Evolutionary conservation across 148 eudicot genomes (phyloP).

Genomic region (Cornus kousa): DNA sequence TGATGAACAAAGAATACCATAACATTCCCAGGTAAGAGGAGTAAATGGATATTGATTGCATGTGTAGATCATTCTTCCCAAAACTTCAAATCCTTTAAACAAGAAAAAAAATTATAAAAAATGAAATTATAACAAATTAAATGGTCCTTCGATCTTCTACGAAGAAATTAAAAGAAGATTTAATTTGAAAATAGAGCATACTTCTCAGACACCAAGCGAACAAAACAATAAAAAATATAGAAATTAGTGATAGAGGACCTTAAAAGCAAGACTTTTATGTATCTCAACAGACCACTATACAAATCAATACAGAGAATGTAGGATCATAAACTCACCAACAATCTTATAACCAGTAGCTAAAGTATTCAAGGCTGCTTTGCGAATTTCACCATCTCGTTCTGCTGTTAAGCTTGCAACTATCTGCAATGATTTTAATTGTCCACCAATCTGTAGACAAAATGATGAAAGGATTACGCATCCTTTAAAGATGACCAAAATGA

Average conservation of each 20-base stretch:
- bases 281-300: slow-evolving; percentile 1
- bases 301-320: not conserved
- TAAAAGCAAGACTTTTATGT: not conserved
- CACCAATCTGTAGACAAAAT: slow-evolving; percentile 52
- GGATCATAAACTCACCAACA: slow-evolving; percentile 57
- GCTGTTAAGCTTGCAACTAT: slow-evolving; percentile 91
- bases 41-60: not conserved
- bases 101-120: not conserved
- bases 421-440: slow-evolving; percentile 89
- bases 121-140: too few relatives aligned
- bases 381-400: slow-evolving; percentile 91
- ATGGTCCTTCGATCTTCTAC: not conserved
- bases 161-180: not conserved
- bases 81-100: too few relatives aligned
- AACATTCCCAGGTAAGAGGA: not conserved
- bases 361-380: slow-evolving; percentile 88
- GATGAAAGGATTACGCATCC: not conserved
- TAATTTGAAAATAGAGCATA: not conserved
- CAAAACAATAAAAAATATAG: not conserved
- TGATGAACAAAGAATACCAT: not conserved
- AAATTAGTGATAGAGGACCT: too few relatives aligned
- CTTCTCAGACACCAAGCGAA: slow-evolving; percentile 4
- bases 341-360: slow-evolving; percentile 92
- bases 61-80: not conserved
- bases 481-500: not conserved